phyloP scores from a whole-genome alignment of 345 rosid genomes.

The Eucalyptus grandis region DNA sequence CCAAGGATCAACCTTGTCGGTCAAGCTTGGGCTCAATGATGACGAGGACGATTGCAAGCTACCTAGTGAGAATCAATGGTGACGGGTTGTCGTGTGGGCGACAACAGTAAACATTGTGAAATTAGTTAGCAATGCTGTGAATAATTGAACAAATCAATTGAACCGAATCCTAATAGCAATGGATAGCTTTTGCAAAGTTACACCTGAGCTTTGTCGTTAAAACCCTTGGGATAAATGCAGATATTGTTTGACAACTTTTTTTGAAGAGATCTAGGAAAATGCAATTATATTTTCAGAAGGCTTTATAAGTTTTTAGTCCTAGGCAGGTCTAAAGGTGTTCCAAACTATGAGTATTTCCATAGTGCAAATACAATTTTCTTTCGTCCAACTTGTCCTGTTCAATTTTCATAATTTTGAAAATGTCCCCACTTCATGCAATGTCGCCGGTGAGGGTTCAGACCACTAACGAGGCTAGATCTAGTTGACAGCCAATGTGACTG shows the following conservation, averaged over 20 bases:
- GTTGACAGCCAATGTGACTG: fast-evolving
- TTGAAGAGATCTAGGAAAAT: neutral
- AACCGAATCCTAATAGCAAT: neutral
- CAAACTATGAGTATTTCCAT: neutral
- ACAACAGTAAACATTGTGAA: neutral
- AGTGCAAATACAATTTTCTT: neutral
- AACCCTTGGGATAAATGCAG: neutral
- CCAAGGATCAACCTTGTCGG: neutral
- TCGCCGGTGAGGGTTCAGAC: neutral
- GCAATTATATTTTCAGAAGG: neutral
- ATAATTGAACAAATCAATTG: neutral
- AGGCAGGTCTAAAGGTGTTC: neutral
- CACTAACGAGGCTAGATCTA: neutral
- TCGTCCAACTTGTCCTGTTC: neutral
- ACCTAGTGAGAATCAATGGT: neutral
- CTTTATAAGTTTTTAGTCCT: neutral
- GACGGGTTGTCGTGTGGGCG: neutral
- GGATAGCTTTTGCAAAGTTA: neutral
- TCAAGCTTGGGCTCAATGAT: neutral
- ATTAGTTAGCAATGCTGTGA: neutral
- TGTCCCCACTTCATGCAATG: neutral
- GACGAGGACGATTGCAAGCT: neutral
- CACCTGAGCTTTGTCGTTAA: neutral
- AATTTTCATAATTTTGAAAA: neutral
- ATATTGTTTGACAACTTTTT: neutral